Evolutionary conservation across 768 basidiomycete species (phyloP).

Genomic region (Agaricus subrufescens): DNA sequence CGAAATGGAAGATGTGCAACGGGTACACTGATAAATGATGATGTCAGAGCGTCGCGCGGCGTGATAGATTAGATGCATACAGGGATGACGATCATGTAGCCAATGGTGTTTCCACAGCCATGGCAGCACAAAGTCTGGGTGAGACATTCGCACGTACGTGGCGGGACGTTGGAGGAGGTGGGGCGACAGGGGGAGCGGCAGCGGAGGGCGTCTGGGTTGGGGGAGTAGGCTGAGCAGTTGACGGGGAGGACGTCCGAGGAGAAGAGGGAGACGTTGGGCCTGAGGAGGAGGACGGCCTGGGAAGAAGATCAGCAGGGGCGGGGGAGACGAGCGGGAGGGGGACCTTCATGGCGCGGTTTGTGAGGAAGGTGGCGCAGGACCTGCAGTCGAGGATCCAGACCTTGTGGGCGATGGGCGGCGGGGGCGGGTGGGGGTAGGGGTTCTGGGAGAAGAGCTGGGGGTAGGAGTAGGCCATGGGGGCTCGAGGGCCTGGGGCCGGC

Average conservation of each 20-base stretch:
- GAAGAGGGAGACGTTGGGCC: constrained; percentile 77
- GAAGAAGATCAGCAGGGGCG: constrained; percentile 7
- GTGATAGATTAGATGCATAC: constrained; percentile 22
- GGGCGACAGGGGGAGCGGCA: constrained; percentile 32
- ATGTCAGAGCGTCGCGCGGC: neutral
- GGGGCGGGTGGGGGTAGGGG: constrained; percentile 37
- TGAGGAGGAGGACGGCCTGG: constrained; percentile 79
- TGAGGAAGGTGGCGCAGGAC: constrained; percentile 67
- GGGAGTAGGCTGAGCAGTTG: constrained; percentile 67
- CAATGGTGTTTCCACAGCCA: constrained; percentile 68
- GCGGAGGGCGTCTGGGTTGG: constrained; percentile 38
- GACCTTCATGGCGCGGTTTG: constrained; percentile 85
- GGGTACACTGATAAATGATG: constrained; percentile 41
- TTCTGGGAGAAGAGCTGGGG: constrained; percentile 28
- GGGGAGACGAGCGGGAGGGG: constrained; percentile 2
- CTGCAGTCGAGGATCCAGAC: constrained; percentile 82
- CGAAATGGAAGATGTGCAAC: constrained; percentile 69
- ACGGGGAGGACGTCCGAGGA: constrained; percentile 77
- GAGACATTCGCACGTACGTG: constrained; percentile 78
- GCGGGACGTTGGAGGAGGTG: constrained; percentile 21
- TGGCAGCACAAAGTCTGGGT: constrained; percentile 81
- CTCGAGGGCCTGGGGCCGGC: constrained; percentile 9
- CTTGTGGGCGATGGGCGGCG: constrained; percentile 54
- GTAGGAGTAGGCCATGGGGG: constrained; percentile 22
- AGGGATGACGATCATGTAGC: constrained; percentile 78